Evolutionary conservation across 129 eudicot species (phyloP), one percentile per base, ranked within the genome.

Genomic region (carrot (Daucus carota)): DNA sequence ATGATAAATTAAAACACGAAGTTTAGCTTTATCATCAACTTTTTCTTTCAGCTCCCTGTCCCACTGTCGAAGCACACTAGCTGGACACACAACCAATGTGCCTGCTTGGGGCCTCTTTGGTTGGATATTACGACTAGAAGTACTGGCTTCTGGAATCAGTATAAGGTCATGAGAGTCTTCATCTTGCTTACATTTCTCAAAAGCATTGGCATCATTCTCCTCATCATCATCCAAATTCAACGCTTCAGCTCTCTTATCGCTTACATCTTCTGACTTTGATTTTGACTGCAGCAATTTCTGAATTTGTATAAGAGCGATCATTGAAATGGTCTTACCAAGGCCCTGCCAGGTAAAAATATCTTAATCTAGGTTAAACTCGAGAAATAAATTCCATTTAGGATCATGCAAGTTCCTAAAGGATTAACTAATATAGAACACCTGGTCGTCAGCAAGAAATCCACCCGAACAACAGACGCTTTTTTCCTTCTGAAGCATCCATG

Each of bases 381-480:
- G 40, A 54, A 24, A 3, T 14, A 41, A 78, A 17, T 3, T 2
- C 48, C 24, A 70, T 14, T 28, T 40, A 36, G 33, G 33, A 70
- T 70, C 48, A 70, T n/a, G 48, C 33, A 40, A 40, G 50, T 41
- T 38, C 18, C 50, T 43, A 72, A 72, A 15, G 24, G 15, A 6
- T 43, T 22, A 0, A 43, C n/a, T 14, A 14, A 4, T n/a, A n/a
- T 14, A 3, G 11, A 42, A 72, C 17, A 90, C 97, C 96, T 94
- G 99, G 75, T 91, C 99, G 82, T 94, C 99, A 59, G 99, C 99
- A 75, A 94, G 87, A 81, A 94, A 86, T 62, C 97, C 97, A 82
- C 99, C 99, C 75, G 84, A 78, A 78, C 97, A 94, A 65, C 81
- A 83, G 15, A 72, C 63, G 79, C 89, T 86, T 66, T 84, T 76